Evolutionary conservation across 2,329 filamentous ascomycete species (phyloP), one percentile per base, ranked within the genome.

Genomic region (Teratosphaeria gauchensis): DNA sequence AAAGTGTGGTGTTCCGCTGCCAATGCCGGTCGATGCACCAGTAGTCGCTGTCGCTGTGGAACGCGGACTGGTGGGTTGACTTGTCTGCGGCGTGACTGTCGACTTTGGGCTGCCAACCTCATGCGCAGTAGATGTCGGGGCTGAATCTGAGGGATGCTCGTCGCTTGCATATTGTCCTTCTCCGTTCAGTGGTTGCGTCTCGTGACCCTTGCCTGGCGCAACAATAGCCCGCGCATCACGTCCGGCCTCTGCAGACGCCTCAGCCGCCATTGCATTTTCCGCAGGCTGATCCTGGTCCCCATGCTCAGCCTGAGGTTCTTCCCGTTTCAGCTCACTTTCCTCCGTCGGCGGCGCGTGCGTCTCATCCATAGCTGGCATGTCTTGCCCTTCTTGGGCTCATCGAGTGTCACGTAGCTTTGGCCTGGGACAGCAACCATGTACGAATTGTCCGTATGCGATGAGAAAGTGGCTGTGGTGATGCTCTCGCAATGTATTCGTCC

Each of bases 1-100:
- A 62, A 74, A 73, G 51, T 70, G 62, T 59, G 65, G 64, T 32
- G 62, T 54, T 19, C 61, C 57, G 54, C 61, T 56, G 54, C 42
- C 42, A 19, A 48, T 48, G 42, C 42, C 42, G 19, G 42, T 48
- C 42, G 42, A 48, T 19, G 42, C 42, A 7, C 42, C 19, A 19
- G 42, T 48, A 8, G 16, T 48, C 42, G 42, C 42, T 21, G 16
- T 48, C 42, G 42, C 42, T 21, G 42, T 21, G n/a, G 16, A 6
- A 9, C 42, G 16, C 21, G 42, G 42, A 21, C 42, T 48, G 16
- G 16, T 48, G n/a, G 42, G 19, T 16, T 48, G 42, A 19, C n/a
- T 48, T 48, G n/a, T 48, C 42, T 48, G 19, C 42, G 42, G 16
- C 42, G 42, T 48, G 42, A 19, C 16, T 11, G 42, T n/a, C 4